A percentile compares a stretch with the other conserved stretches of the same genome.
Conservation (phyloP, 2,329 filamentous ascomycete species). For the Scorias spongiosa region DNA sequence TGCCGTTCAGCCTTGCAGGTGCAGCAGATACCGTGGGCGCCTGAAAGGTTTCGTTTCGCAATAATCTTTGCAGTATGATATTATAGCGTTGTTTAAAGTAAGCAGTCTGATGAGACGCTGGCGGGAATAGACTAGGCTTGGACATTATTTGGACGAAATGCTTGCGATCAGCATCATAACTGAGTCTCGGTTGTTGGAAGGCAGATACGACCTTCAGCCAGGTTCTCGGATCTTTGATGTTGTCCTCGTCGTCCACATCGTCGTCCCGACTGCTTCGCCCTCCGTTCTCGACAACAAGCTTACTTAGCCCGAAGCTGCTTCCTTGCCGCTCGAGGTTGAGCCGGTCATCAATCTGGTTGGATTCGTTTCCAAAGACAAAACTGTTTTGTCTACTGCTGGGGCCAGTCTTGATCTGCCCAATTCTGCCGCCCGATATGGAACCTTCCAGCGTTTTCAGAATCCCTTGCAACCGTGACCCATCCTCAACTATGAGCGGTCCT, state of each 20-base stretch:
- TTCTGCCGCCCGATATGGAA: slow-evolving; percentile 73
- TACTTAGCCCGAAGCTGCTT: slow-evolving; percentile 44
- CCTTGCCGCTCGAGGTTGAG: slow-evolving; percentile 35
- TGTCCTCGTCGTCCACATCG: slow-evolving; percentile 44
- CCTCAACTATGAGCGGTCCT: slow-evolving; percentile 83
- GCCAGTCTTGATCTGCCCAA: slow-evolving; percentile 36
- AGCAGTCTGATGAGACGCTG: slow-evolving; percentile 64
- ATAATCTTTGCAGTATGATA: slow-evolving; percentile 76
- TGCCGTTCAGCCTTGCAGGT: slow-evolving; percentile 8
- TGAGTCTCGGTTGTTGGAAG: slow-evolving; percentile 67
- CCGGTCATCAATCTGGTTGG: slow-evolving; percentile 9
- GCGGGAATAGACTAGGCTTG: slow-evolving; percentile 43
- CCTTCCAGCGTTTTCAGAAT: slow-evolving; percentile 76
- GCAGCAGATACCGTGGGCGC: slow-evolving; percentile 53
- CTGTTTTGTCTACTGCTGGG: slow-evolving; percentile 43
- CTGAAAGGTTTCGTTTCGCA: slow-evolving; percentile 89
- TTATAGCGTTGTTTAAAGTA: slow-evolving; percentile 85
- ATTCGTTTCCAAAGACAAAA: slow-evolving; percentile 41
- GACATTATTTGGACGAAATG: slow-evolving; percentile 59
- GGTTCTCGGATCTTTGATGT: slow-evolving; percentile 52
- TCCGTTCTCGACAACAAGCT: slow-evolving; percentile 34
- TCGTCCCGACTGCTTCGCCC: slow-evolving; percentile 27
- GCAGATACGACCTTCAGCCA: slow-evolving; percentile 78
- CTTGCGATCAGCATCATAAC: slow-evolving; percentile 68
- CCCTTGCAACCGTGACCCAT: slow-evolving; percentile 52